Percentiles rank a stretch among this genome's conserved stretches.
Conservation (phyloP, 768 basidiomycete genomes). For the Leucocoprinus birnbaumii region DNA sequence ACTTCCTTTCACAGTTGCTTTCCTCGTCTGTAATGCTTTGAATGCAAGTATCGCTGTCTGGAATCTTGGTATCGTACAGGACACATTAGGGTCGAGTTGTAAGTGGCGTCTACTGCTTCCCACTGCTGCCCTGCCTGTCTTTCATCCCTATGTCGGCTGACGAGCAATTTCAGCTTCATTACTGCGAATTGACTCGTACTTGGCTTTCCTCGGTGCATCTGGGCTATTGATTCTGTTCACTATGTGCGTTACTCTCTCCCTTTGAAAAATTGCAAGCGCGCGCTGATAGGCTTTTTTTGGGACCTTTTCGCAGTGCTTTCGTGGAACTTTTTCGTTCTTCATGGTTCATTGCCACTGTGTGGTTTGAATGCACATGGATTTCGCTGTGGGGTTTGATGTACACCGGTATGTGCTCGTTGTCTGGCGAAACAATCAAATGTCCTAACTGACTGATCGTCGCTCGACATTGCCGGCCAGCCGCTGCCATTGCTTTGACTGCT, state of each 20-base stretch:
- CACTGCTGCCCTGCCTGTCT: not conserved
- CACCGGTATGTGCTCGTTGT: conserved; percentile 42
- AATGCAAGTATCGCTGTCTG: conserved; percentile 65
- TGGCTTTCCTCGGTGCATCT: conserved; percentile 56
- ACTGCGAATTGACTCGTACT: conserved; percentile 55
- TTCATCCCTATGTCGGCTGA: not conserved
- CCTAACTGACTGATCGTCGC: not conserved
- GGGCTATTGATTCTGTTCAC: conserved; percentile 57
- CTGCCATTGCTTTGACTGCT: conserved; percentile 20
- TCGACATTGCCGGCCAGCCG: not conserved
- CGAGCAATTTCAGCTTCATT: conserved; percentile 14
- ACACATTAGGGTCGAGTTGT: not conserved
- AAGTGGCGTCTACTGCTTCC: conserved; percentile 1
- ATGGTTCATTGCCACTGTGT: conserved; percentile 56
- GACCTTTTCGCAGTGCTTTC: conserved; percentile 47
- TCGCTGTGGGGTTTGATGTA: conserved; percentile 54
- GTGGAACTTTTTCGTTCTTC: conserved; percentile 52
- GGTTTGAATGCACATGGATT: conserved; percentile 71
- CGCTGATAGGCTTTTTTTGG: conserved; percentile 5
- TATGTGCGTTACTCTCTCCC: conserved; percentile 41
- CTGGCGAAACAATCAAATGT: not conserved
- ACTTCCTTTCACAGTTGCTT: conserved; percentile 39
- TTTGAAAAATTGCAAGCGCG: not conserved
- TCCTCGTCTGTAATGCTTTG: conserved; percentile 64
- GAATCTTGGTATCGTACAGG: conserved; percentile 54